These are phyloP conservation scores for Aspergillus campestris DNA, from an alignment of 495 filamentous ascomycete species.

Conservation along the genomic window DNA sequence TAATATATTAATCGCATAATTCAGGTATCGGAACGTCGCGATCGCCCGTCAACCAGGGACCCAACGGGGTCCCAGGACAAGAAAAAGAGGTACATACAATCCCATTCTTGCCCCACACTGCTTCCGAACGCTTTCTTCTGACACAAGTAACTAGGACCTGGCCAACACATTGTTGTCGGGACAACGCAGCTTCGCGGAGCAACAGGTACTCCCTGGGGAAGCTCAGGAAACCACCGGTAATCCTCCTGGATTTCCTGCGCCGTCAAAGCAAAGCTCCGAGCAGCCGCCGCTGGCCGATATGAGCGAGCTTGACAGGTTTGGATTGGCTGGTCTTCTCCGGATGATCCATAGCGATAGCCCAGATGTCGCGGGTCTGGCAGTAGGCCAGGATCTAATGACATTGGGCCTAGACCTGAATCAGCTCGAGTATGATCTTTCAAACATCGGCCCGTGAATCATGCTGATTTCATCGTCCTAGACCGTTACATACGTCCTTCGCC, in stretches of 20 bases:
- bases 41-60: slow-evolving; percentile 32
- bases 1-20: slow-evolving; percentile 10
- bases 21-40: slow-evolving; percentile 33
- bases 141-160: slow-evolving; percentile 16
- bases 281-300: slow-evolving; percentile 62
- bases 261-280: slow-evolving; percentile 28
- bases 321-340: slow-evolving; percentile 66
- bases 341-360: slow-evolving; percentile 72
- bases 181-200: slow-evolving; percentile 28
- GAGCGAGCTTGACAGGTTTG: slow-evolving; percentile 72
- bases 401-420: slow-evolving; percentile 75
- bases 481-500: slow-evolving; percentile 55
- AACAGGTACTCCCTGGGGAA: slow-evolving; percentile 31
- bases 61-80: slow-evolving; percentile 32
- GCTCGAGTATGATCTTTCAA: slow-evolving; percentile 53
- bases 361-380: slow-evolving; percentile 64
- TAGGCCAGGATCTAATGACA: slow-evolving; percentile 68
- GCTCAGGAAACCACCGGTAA: slow-evolving; percentile 28
- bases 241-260: not conserved
- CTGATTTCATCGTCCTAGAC: slow-evolving; percentile 23
- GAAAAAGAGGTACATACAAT: slow-evolving; percentile 35
- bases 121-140: not conserved
- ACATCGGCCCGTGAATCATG: slow-evolving; percentile 4
- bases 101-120: slow-evolving; percentile 7
- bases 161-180: slow-evolving; percentile 26